phyloP scores from a whole-genome alignment of 164 flowering plant species.

The Chloranthus sessilifolius region DNA sequence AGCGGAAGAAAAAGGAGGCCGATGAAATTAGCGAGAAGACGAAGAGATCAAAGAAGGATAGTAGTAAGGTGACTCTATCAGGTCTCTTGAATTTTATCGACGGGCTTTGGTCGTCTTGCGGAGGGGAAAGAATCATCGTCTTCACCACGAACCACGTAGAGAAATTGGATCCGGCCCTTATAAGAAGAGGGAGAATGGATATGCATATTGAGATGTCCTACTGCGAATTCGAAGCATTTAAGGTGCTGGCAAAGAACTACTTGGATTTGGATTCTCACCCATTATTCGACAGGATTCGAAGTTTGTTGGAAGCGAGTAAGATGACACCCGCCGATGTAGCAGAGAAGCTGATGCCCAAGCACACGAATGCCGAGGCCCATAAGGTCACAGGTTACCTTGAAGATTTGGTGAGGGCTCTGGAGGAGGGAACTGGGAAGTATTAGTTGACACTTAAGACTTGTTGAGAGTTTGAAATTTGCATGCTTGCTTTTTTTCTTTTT shows the following conservation, averaged over 20 bases:
- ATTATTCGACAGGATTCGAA: slow-evolving; percentile 26
- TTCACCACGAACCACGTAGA: slow-evolving; percentile 63
- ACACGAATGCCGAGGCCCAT: too few relatives aligned
- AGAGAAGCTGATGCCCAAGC: slow-evolving; percentile 55
- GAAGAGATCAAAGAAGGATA: slow-evolving; percentile 24
- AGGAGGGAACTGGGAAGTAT: too few relatives aligned
- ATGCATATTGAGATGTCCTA: slow-evolving; percentile 61
- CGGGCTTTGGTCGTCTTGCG: slow-evolving; percentile 68
- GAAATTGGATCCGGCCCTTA: slow-evolving; percentile 54
- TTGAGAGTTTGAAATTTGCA: too few relatives aligned
- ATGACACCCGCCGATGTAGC: slow-evolving; percentile 66
- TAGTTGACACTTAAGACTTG: too few relatives aligned
- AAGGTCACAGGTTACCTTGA: too few relatives aligned
- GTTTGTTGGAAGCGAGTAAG: slow-evolving; percentile 26
- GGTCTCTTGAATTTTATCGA: slow-evolving; percentile 69
- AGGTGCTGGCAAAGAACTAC: slow-evolving; percentile 50
- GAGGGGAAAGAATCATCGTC: slow-evolving; percentile 55
- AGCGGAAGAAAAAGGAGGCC: slow-evolving; percentile 10
- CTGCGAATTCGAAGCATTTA: slow-evolving; percentile 45
- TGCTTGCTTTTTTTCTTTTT: too few relatives aligned
- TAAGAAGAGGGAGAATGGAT: slow-evolving; percentile 59
- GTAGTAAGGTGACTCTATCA: slow-evolving; percentile 52
- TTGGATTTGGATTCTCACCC: slow-evolving; percentile 34
- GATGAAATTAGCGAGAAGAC: slow-evolving; percentile 17
- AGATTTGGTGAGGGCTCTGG: too few relatives aligned